Evolutionary conservation across 2,329 filamentous ascomycete species (phyloP).

Genomic region (Clarireedia homoeocarpa): DNA sequence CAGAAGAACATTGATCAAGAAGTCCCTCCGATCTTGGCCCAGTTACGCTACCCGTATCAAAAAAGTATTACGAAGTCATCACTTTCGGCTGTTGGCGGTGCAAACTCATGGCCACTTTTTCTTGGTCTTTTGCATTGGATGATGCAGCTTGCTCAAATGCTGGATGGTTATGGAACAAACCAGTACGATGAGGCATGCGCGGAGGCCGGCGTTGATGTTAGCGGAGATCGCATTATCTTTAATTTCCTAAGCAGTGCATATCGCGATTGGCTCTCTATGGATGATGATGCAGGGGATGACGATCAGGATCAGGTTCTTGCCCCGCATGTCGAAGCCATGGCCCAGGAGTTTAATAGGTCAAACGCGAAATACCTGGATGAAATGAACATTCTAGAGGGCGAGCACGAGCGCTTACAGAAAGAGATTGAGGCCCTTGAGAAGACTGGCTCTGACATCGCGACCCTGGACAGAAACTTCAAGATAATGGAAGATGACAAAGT

Average conservation of each 20-base stretch:
- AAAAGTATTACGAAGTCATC: slow-evolving; percentile 95
- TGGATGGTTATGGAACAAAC: slow-evolving; percentile 71
- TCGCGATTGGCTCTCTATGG: slow-evolving; percentile 86
- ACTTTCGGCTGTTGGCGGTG: slow-evolving; percentile 86
- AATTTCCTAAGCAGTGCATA: slow-evolving; percentile 87
- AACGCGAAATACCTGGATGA: slow-evolving; percentile 83
- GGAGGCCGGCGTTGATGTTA: slow-evolving; percentile 81
- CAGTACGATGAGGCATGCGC: slow-evolving; percentile 86
- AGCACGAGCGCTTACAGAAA: slow-evolving; percentile 70
- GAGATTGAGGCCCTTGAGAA: slow-evolving; percentile 89
- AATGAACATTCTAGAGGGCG: slow-evolving; percentile 75
- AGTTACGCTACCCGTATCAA: slow-evolving; percentile 90
- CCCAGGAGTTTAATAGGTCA: slow-evolving; percentile 72
- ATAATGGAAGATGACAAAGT: slow-evolving; percentile 90
- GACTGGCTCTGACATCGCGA: slow-evolving; percentile 71
- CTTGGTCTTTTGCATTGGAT: slow-evolving; percentile 95
- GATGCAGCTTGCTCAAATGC: slow-evolving; percentile 94
- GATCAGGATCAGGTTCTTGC: slow-evolving; percentile 69
- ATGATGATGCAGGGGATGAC: slow-evolving; percentile 82
- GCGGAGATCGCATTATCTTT: slow-evolving; percentile 87
- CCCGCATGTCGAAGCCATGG: slow-evolving; percentile 84
- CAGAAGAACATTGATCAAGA: slow-evolving; percentile 93
- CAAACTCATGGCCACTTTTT: slow-evolving; percentile 89
- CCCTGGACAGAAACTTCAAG: slow-evolving; percentile 82
- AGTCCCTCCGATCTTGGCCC: slow-evolving; percentile 85